Evolutionary conservation across 106 monocot genomes (phyloP), one percentile per base, ranked within the genome.

Genomic region (Hemerocallis citrina): DNA sequence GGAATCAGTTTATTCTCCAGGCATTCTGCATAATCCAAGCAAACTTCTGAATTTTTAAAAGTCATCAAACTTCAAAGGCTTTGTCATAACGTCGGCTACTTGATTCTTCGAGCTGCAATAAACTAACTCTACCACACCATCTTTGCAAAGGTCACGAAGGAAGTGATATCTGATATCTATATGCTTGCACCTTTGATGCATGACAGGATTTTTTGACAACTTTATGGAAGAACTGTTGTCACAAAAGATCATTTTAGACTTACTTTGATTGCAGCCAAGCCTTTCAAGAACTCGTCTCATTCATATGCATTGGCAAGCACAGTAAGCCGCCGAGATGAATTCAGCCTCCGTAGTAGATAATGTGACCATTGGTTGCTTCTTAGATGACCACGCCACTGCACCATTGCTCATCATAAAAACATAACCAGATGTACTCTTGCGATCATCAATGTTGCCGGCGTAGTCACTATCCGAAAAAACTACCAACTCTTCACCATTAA

Each of bases 401-500:
- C 32, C 22, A 19, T n/a, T 34, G 3, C 46, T 46, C 20, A 69
- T 32, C 22, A 45, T 34, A 42, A 69, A 69, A 6, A 47, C 1
- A 59, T 60, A 69, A 47, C 59, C 40, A 9, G 32, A 33, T n/a
- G 49, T 69, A 24, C 58, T 50, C 40, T 28, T 69, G 25, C 13
- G 2, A 63, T 63, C 44, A 44, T 63, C 45, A 45, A 16, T 14
- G 16, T 43, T 27, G 24, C 62, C 40, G 38, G 30, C 62, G 2
- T 30, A 63, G 32, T 63, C 25, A 66, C 37, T 49, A 40, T 66
- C 66, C 6, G 66, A 52, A 19, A 52, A 66, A 14, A 33, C 22
- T 38, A 39, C 21, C 47, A 66, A 54, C 5, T 66, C 28, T 21
- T 11, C 52, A 14, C 36, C 40, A 37, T 66, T 15, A 14, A 8